Evolutionary conservation across 805 yeast species (phyloP).

Genomic region (Metschnikowia noctiluminum): DNA sequence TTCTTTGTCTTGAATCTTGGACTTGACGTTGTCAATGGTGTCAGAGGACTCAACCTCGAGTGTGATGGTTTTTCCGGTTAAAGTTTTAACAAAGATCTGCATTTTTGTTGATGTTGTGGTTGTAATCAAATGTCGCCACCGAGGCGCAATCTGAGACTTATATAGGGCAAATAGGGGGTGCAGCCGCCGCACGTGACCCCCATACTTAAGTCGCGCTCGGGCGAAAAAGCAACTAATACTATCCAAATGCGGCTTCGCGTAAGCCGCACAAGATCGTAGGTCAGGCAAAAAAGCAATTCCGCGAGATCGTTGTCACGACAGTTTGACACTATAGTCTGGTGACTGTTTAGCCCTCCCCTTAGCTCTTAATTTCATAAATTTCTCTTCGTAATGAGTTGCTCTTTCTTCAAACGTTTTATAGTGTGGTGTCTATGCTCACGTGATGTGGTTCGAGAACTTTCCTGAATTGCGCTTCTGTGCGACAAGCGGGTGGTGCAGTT

Average conservation of each 20-base stretch:
- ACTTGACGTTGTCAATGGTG: conserved; percentile 19
- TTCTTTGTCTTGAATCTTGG: conserved; percentile 42
- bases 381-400: too few relatives aligned
- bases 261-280: conserved; percentile 5
- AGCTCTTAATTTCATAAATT: too few relatives aligned
- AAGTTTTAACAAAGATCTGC: conserved; percentile 43
- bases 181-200: conserved; percentile 16
- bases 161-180: conserved; percentile 20
- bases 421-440: background rate
- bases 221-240: conserved; percentile 15
- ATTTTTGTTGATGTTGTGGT: conserved; percentile 13
- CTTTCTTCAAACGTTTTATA: background rate
- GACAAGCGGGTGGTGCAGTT: background rate
- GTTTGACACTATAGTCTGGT: background rate
- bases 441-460: conserved; percentile 2
- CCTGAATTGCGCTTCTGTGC: background rate
- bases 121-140: background rate
- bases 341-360: too few relatives aligned
- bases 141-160: conserved; percentile 18
- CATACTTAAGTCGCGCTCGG: conserved; percentile 17
- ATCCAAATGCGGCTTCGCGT: conserved; percentile 6
- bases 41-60: conserved; percentile 95
- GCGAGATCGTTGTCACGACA: background rate
- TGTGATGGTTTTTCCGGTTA: conserved; percentile 68
- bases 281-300: background rate